Conservation (phyloP, 2,329 filamentous ascomycete genomes). For the Pseudodiploospora longispora region DNA sequence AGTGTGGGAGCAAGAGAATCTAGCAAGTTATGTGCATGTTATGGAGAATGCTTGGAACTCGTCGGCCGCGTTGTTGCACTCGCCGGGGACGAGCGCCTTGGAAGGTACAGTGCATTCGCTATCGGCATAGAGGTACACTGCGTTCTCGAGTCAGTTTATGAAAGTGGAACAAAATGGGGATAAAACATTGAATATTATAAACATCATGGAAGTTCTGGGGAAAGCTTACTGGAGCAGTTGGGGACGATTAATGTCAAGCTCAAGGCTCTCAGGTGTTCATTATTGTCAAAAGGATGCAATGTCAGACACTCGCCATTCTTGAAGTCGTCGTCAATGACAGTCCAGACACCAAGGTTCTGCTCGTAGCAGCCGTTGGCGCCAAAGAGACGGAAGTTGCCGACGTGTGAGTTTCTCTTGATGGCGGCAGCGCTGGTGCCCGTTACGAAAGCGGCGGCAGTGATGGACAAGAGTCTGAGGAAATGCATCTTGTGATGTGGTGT, state of each 20-base stretch:
- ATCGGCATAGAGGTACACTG: conserved; percentile 12
- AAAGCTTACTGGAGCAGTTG: conserved; percentile 14
- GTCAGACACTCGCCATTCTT: conserved; percentile 11
- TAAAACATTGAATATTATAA: too few relatives aligned
- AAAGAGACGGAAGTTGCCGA: conserved; percentile 18
- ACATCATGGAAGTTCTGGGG: too few relatives aligned
- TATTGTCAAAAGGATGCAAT: conserved; percentile 3
- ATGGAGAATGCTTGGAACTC: conserved; percentile 9
- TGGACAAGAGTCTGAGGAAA: conserved; percentile 8
- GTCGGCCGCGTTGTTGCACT: neutral
- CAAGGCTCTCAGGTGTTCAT: conserved; percentile 10
- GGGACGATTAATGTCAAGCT: conserved; percentile 8
- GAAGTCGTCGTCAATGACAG: conserved; percentile 17
- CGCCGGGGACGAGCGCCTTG: conserved; percentile 1
- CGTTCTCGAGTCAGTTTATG: neutral
- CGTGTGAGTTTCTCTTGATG: conserved; percentile 14
- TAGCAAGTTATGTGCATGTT: conserved; percentile 5
- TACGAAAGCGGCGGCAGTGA: conserved; percentile 8
- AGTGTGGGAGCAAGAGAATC: too few relatives aligned
- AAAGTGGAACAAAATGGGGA: neutral
- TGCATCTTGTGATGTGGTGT: conserved; percentile 9
- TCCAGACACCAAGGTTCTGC: conserved; percentile 17
- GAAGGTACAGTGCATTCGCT: conserved; percentile 2
- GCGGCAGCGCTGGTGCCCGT: conserved; percentile 9
- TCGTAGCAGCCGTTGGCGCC: conserved; percentile 11